Evolutionary conservation across 129 eudicot species (phyloP).

Genomic region (Chrysanthemum seticuspe): DNA sequence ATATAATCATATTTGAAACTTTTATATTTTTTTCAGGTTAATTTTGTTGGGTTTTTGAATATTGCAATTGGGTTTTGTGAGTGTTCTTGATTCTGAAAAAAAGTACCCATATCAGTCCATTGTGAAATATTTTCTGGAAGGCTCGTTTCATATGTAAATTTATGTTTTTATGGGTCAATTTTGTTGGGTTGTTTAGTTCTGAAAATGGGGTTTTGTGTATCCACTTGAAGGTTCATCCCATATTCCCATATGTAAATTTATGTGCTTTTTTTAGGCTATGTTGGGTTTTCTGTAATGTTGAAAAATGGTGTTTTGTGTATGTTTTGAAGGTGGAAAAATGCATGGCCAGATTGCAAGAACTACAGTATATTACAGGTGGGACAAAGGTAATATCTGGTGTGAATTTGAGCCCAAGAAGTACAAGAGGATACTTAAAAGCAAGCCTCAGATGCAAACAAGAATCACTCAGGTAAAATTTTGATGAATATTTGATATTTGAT

Average conservation of each 20-base stretch:
- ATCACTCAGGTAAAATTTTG: constrained; percentile 53
- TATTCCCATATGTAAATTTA: neutral
- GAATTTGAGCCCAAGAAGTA: constrained; percentile 69
- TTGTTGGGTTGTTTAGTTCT: no score
- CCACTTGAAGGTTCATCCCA: no score
- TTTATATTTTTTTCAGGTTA: no score
- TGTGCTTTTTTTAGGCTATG: no score
- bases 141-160: neutral
- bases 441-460: constrained; percentile 87
- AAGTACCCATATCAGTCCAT: no score
- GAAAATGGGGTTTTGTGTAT: no score
- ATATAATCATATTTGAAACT: no score
- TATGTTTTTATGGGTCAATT: no score
- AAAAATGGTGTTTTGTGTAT: neutral
- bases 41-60: no score
- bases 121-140: no score
- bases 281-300: neutral
- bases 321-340: constrained; percentile 87
- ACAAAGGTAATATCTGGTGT: constrained; percentile 56
- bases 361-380: constrained; percentile 83
- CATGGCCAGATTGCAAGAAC: constrained; percentile 90
- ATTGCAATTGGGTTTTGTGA: no score
- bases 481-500: neutral
- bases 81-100: no score
- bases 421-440: constrained; percentile 57